Base-by-base conservation (phyloP, 768 basidiomycete species). In the Mycena vitilis region DNA sequence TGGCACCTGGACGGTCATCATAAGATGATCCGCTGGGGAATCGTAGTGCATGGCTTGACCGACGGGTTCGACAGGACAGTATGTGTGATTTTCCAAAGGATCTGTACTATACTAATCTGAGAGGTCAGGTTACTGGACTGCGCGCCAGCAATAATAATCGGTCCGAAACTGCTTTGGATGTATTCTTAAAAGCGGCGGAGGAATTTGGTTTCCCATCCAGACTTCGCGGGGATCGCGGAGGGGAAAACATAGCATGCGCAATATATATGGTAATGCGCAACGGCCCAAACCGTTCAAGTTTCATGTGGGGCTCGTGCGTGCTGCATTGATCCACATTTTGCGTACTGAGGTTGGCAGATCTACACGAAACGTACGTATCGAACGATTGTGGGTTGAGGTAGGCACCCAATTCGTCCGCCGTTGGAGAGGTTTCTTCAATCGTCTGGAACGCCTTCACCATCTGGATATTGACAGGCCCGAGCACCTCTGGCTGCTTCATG, bases 401-500 rank as follows among this genome's bases (percentile, higher is more conserved):
- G 40, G 40, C 4, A 42, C 12, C 40, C 40, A 42, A 8, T 42
- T 42, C 40, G 40, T 42, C 10, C 40, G 40, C 10, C 40, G 40
- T 11, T 42, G 40, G 40, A 11, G 40, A 42, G 40, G 40, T 16
- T 42, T 42, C 16, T 42, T 42, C 40, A 42, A 9, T 16, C 40
- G 40, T 2, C 40, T 42, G 2, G 40, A 42, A 42, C 40, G 40
- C 2, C 40, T 42, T 11, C 40, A 42, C 16, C 40, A 42, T 42
- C 40, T 42, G 12, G 40, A 42, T 42, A 9, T 8, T 16, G 40
- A 42, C 40, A 42, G 16, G 40, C 40, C 40, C 2, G 4, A 44
- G 5, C 82, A 84, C 63, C 68, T 83, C 0, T 85, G 83, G 84
- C 75, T 85, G 0, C 71, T 85, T 1, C 80, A 83, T 22, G 6